phyloP scores from a whole-genome alignment of 805 yeast genomes.

The Saccharomycopsis capsularis region DNA sequence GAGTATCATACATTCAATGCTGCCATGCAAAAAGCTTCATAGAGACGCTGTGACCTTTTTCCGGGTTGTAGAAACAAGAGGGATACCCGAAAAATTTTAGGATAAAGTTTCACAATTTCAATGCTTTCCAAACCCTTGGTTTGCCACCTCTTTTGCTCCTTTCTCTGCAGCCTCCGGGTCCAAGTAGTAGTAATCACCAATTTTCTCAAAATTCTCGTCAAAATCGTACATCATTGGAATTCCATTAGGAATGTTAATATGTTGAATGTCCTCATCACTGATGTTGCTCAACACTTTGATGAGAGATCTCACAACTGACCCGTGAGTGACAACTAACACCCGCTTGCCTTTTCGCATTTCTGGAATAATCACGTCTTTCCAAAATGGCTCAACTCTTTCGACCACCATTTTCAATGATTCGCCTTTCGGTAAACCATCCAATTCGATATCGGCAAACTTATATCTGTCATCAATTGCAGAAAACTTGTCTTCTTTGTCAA shows the following conservation, averaged over 20 bases:
- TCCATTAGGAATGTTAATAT: slow-evolving; percentile 76
- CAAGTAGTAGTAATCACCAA: slow-evolving; percentile 54
- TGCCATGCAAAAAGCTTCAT: too few species aligned
- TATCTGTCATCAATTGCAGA: slow-evolving; percentile 26
- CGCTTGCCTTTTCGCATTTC: slow-evolving; percentile 45
- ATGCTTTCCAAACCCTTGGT: slow-evolving; percentile 48
- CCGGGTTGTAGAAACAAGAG: too few species aligned
- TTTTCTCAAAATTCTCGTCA: slow-evolving; percentile 41
- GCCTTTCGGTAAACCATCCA: slow-evolving; percentile 53
- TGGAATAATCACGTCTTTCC: slow-evolving; percentile 42
- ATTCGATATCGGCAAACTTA: slow-evolving; percentile 38
- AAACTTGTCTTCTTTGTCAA: slow-evolving; percentile 36
- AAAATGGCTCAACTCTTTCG: slow-evolving; percentile 51
- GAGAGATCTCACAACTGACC: slow-evolving; percentile 71
- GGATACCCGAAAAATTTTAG: too few species aligned
- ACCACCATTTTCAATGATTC: slow-evolving; percentile 73
- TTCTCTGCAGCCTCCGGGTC: slow-evolving; percentile 76
- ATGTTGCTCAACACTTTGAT: slow-evolving; percentile 61
- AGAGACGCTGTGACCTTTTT: too few species aligned
- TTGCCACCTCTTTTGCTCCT: slow-evolving; percentile 74
- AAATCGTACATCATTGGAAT: slow-evolving; percentile 68
- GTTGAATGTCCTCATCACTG: slow-evolving; percentile 61
- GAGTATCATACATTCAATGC: too few species aligned
- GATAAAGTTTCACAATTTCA: too few species aligned
- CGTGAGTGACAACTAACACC: slow-evolving; percentile 71